Base-by-base conservation (phyloP, 768 basidiomycete genomes). In the Sistotremastrum suecicum region DNA sequence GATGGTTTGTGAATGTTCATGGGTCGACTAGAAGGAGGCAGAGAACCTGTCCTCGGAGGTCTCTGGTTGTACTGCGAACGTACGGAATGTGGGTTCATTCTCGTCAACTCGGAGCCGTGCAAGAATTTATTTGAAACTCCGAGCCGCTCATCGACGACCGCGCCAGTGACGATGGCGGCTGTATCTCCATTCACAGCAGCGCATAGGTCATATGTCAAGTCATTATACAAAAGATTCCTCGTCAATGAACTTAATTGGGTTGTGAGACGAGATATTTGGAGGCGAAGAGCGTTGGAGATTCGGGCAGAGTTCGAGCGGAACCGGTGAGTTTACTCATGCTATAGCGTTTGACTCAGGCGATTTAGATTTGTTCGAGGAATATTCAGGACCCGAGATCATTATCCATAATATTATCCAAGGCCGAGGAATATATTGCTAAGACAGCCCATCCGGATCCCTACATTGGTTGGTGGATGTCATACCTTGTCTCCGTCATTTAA, bases 271-370 rank as follows among this genome's bases (percentile, higher is more conserved):
- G 84, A 90, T 56, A 58, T 88, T 1, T 97, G 89, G 89, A 75
- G 92, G 50, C 72, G 69, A 46, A 75, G 82, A 62, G 91, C 92
- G 8, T 63, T 92, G 55, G 68, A 81, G 61, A 87, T 98, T 52
- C 69, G 94, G 51, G 91, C 91, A 50, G 76, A 88, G 60, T 98
- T 98, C 60, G 94, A 98, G 68, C 66, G 72, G 54, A 90, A 97
- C 72, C 76, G 90, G 88, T 87, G 60, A 48, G 74, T 66, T 43
- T 34, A 37, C 37, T 11, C 43, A 10, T 34, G 11, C 38, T 46
- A n/a, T 10, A 12, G 43, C 45, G 53, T 33, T 50, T 50, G 7
- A 51, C 51, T 37, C 53, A 51, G 11, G 41, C 45, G 7, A 39
- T 39, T 48, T 29, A 41, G 12, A 41, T 7, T 49, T 37, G 11